Evolutionary conservation across 176 grass and related monocot genomes (phyloP), one percentile per base, ranked within the genome.

Genomic region (Raddia distichophylla): DNA sequence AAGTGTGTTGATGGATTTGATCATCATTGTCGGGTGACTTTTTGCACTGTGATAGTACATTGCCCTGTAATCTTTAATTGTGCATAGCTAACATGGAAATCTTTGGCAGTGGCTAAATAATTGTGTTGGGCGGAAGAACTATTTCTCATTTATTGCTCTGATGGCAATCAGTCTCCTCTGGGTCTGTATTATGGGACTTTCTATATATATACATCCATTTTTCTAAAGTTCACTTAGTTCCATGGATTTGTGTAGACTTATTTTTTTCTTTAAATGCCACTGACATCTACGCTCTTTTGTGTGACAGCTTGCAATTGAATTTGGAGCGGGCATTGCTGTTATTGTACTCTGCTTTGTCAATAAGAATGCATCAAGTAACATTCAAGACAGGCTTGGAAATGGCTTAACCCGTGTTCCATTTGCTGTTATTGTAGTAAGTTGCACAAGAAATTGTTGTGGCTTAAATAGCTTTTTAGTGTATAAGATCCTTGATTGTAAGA

Each of bases 1-100:
- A 99, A 99, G 83, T 99, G 97, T 85, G 97, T 99, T 57, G 97
- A 99, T 88, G 91, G 97, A 83, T 99, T 99, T 80, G 97, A 99
- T 72, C 97, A 99, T 83, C 97, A 99, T 82, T 99, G 97, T 18
- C 86, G 96, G 93, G 96, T 99, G 68, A 85, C 5, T 69, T 75
- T 81, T 85, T 68, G 47, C 32, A 40, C 75, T 82, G 33, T 47
- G 5, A 73, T 85, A 53, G 46, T 49, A 78, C 83, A 47, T 51
- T 54, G 47, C 63, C 70, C 61, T 69, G 8, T 75, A 58, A 66
- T 61, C 8, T 79, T 86, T 34, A 52, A 69, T 53, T 76, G 53
- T 18, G 7, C 47, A 61, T 80, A 60, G 14, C 82, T 65, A 14
- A 86, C 46, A 76, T 54, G 58, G 11, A 37, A 11, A 81, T 90